phyloP scores from a whole-genome alignment of 495 filamentous ascomycete genomes.

The Lasiosphaeria hispida region DNA sequence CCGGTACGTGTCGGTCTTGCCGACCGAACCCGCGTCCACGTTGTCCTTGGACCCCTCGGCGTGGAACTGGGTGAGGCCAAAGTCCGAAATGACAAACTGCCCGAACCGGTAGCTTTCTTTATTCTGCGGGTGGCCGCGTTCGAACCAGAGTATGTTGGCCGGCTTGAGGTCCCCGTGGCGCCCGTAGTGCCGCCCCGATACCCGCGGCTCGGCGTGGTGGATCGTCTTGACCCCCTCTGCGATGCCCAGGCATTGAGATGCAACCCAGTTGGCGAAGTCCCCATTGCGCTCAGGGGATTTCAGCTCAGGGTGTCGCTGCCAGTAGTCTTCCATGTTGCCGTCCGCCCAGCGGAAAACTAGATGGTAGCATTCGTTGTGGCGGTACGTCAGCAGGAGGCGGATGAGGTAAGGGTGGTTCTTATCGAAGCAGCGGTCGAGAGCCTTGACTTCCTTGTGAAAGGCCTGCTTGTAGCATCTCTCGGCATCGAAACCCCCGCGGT shows the following conservation, averaged over 20 bases:
- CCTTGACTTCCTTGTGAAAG: neutral
- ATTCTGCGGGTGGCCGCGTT: neutral
- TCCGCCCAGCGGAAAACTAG: slow-evolving; percentile 10
- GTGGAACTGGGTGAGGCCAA: slow-evolving; percentile 7
- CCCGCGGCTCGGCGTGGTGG: neutral
- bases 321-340: neutral
- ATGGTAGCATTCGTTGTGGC: neutral
- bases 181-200: neutral
- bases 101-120: neutral
- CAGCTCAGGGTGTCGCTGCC: neutral
- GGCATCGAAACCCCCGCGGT: neutral
- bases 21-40: neutral
- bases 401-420: slow-evolving; percentile 3
- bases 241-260: neutral
- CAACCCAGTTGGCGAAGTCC: slow-evolving; percentile 1
- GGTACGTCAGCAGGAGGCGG: neutral
- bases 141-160: slow-evolving; percentile 3
- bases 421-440: slow-evolving; percentile 1
- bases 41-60: neutral
- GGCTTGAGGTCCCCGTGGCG: slow-evolving; percentile 7
- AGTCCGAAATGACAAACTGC: slow-evolving; percentile 4
- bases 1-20: neutral
- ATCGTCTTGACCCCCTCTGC: slow-evolving; percentile 2
- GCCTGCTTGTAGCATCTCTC: neutral
- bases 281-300: neutral